Conservation (phyloP, 2,329 filamentous ascomycete genomes). For the Sclerotinia glacialis region DNA sequence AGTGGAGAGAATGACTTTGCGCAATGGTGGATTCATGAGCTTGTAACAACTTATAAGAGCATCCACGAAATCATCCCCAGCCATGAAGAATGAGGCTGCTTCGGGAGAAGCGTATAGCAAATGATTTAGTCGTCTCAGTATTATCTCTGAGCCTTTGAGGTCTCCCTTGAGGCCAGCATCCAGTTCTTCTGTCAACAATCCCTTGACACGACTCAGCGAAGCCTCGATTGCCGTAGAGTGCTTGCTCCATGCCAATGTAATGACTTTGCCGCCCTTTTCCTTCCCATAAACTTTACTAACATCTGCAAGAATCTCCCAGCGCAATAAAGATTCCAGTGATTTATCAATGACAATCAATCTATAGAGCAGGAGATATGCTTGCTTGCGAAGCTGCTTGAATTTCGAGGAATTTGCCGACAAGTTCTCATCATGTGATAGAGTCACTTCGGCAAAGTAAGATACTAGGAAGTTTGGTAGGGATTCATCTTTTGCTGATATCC, state of each 20-base stretch:
- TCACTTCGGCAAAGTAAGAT: slow-evolving; percentile 61
- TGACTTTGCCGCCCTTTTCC: slow-evolving; percentile 54
- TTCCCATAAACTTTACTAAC: slow-evolving; percentile 65
- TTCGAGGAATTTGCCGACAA: slow-evolving; percentile 34
- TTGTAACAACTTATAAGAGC: slow-evolving; percentile 65
- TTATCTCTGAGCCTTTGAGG: slow-evolving; percentile 52
- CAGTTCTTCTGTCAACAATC: slow-evolving; percentile 58
- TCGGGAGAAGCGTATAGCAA: slow-evolving; percentile 61
- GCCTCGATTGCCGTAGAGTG: slow-evolving; percentile 51
- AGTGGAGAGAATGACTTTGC: slow-evolving; percentile 67
- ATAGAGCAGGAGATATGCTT: slow-evolving; percentile 62
- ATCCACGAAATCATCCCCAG: slow-evolving; percentile 85
- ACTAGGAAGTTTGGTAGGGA: slow-evolving; percentile 62
- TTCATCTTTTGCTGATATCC: slow-evolving; percentile 52
- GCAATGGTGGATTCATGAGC: slow-evolving; percentile 60
- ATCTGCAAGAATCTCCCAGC: slow-evolving; percentile 67
- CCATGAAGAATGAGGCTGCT: slow-evolving; percentile 63
- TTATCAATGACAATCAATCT: slow-evolving; percentile 51
- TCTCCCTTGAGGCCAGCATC: slow-evolving; percentile 59
- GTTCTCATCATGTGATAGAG: slow-evolving; percentile 36
- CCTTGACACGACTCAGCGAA: slow-evolving; percentile 59
- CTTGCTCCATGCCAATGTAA: slow-evolving; percentile 51
- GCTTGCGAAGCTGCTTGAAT: slow-evolving; percentile 54
- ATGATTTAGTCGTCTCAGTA: slow-evolving; percentile 58
- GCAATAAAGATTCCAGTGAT: slow-evolving; percentile 50